Base-by-base conservation (phyloP, 2,329 filamentous ascomycete species). In the Whalleya microplaca region DNA sequence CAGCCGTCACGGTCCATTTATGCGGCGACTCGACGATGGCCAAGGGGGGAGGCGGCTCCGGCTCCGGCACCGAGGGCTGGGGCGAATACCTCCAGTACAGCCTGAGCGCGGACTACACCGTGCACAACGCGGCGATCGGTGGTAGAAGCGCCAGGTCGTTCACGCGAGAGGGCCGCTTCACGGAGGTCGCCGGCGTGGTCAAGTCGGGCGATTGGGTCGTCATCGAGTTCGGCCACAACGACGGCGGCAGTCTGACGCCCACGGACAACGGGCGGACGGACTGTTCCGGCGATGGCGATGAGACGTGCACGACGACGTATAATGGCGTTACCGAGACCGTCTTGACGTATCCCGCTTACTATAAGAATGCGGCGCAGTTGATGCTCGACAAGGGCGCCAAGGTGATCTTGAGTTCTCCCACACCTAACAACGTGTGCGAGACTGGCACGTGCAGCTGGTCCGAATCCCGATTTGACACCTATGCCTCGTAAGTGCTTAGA, bases 211-310 rank as follows among this genome's bases (percentile, higher is more conserved):
- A 90, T 71, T 86, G 84, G 71, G 86, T 89, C 1, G 76, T 90
- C 51, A 88, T 90, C 51, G 87, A 90, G 65, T 89, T 90, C 65
- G 87, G 88, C 0, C 87, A 90, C 75, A 91, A 91, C 64, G 88
- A 90, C 63, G 87, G 86, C 20, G 85, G 86, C 1, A 80, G 80
- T 0, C 73, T 85, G 1, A 71, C 70, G 18, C 79, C 23, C 4
- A 27, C 71, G 12, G 87, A 90, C 69, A 88, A 89, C 63, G 82
- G 82, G 0, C 80, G 86, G 14, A 82, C 80, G 1, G 85, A 83
- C 63, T 90, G 87, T 56, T 72, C 71, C 2, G 84, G 84, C 2
- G 73, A 77, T 0, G 83, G 82, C 14, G 67, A 68, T 7, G 78
- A 87, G 66, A 82, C 78, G 1, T 86, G 84, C 70, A 68, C 73